Percentiles rank a stretch among this genome's conserved stretches.
phyloP scores from a whole-genome alignment of 176 grass and related monocot genomes.

The Typha latifolia region DNA sequence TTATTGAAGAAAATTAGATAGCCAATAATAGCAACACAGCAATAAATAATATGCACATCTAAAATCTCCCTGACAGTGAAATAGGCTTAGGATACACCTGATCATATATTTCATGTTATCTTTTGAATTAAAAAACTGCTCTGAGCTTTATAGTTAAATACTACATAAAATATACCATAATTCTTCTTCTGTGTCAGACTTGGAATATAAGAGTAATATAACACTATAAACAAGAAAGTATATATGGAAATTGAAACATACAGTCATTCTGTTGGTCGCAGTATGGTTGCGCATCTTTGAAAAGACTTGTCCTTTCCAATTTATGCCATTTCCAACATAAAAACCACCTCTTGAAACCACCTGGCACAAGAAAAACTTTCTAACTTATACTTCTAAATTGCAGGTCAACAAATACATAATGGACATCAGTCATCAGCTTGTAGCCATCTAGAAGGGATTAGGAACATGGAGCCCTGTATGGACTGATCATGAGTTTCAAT shows the following conservation, averaged over 20 bases:
- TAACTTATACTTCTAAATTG: not conserved
- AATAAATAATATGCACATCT: not conserved
- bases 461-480: too few species aligned
- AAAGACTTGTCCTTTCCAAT: conserved; percentile 88
- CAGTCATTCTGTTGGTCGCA: conserved; percentile 66
- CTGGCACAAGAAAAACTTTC: conserved; percentile 10
- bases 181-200: too few species aligned
- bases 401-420: not conserved
- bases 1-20: too few species aligned
- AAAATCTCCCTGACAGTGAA: too few species aligned
- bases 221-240: conserved; percentile 6
- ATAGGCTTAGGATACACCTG: too few species aligned
- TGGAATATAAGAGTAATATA: not conserved
- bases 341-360: conserved; percentile 78
- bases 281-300: conserved; percentile 90
- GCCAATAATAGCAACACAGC: not conserved
- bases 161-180: too few species aligned
- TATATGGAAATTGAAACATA: conserved; percentile 10
- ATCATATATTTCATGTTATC: too few species aligned
- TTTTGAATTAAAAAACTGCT: not conserved
- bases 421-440: too few species aligned
- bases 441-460: too few species aligned
- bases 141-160: too few species aligned
- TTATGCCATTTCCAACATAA: conserved; percentile 82
- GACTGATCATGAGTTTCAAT: too few species aligned